Evolutionary conservation across 768 basidiomycete species (phyloP), one percentile per base, ranked within the genome.

Genomic region (Kwoniella dejecticola): DNA sequence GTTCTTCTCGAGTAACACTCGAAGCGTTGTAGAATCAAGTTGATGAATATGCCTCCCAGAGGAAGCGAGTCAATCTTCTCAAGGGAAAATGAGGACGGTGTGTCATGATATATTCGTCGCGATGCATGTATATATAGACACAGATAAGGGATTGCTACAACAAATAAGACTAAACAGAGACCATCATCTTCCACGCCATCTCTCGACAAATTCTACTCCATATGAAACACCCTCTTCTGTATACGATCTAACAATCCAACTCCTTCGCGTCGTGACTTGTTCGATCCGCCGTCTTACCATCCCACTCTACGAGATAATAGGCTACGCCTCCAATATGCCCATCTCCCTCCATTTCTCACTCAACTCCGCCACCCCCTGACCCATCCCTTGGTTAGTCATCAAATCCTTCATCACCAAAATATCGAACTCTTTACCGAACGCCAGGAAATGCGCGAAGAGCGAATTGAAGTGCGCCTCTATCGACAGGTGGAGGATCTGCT

Each of bases 381-480:
- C 74, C 59, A 72, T 67, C 24, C 69, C 79, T 63, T 79, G 74
- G 30, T 77, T 58, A 21, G 80, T 80, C 63, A 79, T 88, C 75
- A 96, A 85, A 76, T 98, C 95, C 79, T 88, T 90, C 63, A 88
- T 82, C 53, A 95, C 91, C 66, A 97, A 77, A 62, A 98, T 77
- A 71, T 97, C 90, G 79, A 94, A 98, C 79, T 97, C 91, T 65
- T 85, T 84, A 0, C 95, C 95, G 71, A 98, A 98, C 0, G 94
- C 92, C 52, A 98, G 82, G 81, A 96, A 99, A 80, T 98, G 95
- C 0, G 95, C 95, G 79, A 98, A 98, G 36, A 98, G 86, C 3
- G 92, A 95, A 79, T 95, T 95, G 82, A 95, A 94, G 77, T 95
- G 93, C 11, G 79, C 78, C 75, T 98, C 95, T 10, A 89, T 87